Evolutionary conservation across 805 yeast species (phyloP), one percentile per base, ranked within the genome.

Genomic region (Nakazawaea wickerhamii): DNA sequence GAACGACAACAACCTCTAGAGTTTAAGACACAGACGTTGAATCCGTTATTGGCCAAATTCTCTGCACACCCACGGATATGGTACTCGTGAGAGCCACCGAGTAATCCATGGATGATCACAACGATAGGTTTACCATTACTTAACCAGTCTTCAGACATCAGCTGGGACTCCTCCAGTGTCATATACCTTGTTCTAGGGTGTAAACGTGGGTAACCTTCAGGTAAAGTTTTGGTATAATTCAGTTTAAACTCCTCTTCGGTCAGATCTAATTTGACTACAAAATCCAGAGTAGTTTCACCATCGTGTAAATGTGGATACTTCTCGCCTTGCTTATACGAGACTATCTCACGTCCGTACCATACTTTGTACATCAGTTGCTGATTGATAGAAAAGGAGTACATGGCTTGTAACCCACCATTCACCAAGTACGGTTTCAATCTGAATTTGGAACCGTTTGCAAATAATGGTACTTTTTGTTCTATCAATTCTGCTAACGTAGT

Each of bases 11-110:
- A 84, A 3, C 95, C 95, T 54, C 95, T 68, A 14, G 84, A 70
- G 55, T 82, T 83, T 38, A 84, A 54, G 3, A 74, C 76, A 15
- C 80, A 83, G 37, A 79, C 55, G 17, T 60, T 81, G 77, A 55
- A 79, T 69, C 48, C 65, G 53, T 42, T 64, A 4, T 60, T 60
- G 1, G 57, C 52, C 37, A 81, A 59, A 17, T 62, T 58, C 36
- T 64, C 62, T 28, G 77, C 60, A 30, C 79, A 63, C 7, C 82
- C 72, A 48, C 88, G 69, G 36, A 84, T 74, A 44, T 80, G 80
- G 17, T 85, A 78, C 57, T 84, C 93, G 51, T 80, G 84, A 13
- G 87, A 79, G 1, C 95, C 95, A 45, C 93, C 91, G 21, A 85
- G 82, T 30, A 84, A 65, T 2, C 93, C 95, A 54, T 84, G 91